Conservation (phyloP, 805 yeast genomes). For the Yarrowia sp. region DNA sequence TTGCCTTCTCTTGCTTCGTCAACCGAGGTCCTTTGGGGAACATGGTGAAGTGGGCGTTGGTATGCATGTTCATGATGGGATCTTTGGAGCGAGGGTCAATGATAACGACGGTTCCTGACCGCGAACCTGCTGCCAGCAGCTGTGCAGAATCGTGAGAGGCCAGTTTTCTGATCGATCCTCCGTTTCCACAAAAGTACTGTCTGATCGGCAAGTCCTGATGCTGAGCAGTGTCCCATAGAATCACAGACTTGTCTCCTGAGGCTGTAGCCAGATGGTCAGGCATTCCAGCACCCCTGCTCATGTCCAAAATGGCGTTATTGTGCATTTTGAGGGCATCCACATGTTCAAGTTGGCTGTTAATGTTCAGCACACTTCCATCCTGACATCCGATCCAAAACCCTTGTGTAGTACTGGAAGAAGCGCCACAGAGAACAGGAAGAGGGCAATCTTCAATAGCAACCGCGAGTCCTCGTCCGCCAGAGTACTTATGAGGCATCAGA, state of each 20-base stretch:
- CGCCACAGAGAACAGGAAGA: constrained; percentile 5
- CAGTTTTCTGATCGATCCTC: constrained; percentile 10
- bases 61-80: background rate
- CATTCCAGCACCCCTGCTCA: background rate
- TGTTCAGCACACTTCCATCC: background rate
- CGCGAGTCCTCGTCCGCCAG: background rate
- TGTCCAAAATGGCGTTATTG: constrained; percentile 26
- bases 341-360: background rate
- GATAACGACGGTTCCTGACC: constrained; percentile 13
- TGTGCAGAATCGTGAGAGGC: constrained; percentile 1
- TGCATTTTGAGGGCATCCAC: background rate
- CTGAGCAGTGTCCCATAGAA: constrained; percentile 15
- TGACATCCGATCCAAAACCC: constrained; percentile 27
- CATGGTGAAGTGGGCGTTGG: constrained; percentile 23
- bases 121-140: constrained; percentile 18
- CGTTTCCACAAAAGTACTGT: constrained; percentile 10
- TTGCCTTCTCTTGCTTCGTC: background rate
- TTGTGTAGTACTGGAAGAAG: background rate
- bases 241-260: constrained; percentile 26
- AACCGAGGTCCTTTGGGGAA: background rate
- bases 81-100: constrained; percentile 3
- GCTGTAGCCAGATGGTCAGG: constrained; percentile 7
- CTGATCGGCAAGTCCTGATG: background rate
- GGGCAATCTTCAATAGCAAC: background rate
- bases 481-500: background rate